phyloP scores from a whole-genome alignment of 2,329 filamentous ascomycete genomes.

The Penicillium expansum region DNA sequence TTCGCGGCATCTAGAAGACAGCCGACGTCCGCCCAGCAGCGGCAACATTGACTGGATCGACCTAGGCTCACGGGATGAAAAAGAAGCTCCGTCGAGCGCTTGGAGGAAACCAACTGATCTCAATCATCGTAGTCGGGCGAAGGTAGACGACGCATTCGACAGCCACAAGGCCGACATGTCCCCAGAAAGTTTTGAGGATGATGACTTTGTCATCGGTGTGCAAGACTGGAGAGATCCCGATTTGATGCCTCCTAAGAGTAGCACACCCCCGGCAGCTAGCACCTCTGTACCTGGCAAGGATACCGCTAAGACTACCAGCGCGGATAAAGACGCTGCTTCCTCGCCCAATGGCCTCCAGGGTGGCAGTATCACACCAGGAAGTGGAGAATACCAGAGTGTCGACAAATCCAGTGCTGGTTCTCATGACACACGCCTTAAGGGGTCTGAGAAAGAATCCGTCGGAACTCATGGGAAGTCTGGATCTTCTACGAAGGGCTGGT shows the following conservation, averaged over 20 bases:
- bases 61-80: conserved; percentile 63
- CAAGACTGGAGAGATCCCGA: conserved; percentile 85
- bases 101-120: conserved; percentile 23
- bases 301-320: conserved; percentile 29
- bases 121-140: conserved; percentile 27
- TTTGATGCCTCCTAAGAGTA: conserved; percentile 52
- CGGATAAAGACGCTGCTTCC: conserved; percentile 31
- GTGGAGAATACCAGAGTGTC: conserved; percentile 63
- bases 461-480: conserved; percentile 10
- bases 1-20: conserved; percentile 45
- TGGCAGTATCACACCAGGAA: conserved; percentile 68
- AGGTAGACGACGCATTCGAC: conserved; percentile 9
- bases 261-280: conserved; percentile 24
- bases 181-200: conserved; percentile 42
- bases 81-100: conserved; percentile 34
- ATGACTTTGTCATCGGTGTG: conserved; percentile 76
- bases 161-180: conserved; percentile 25
- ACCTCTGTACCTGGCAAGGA: conserved; percentile 24
- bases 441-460: conserved; percentile 9
- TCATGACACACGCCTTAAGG: conserved; percentile 15
- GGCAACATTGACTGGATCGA: conserved; percentile 72
- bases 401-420: conserved; percentile 29
- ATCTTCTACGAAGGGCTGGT: conserved; percentile 31
- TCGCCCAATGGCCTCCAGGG: conserved; percentile 51
- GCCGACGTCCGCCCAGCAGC: conserved; percentile 66